Percentiles rank a stretch among this genome's conserved stretches.
phyloP scores from a whole-genome alignment of 352 stramenopile species.

The Globisporangium orthogonon region DNA sequence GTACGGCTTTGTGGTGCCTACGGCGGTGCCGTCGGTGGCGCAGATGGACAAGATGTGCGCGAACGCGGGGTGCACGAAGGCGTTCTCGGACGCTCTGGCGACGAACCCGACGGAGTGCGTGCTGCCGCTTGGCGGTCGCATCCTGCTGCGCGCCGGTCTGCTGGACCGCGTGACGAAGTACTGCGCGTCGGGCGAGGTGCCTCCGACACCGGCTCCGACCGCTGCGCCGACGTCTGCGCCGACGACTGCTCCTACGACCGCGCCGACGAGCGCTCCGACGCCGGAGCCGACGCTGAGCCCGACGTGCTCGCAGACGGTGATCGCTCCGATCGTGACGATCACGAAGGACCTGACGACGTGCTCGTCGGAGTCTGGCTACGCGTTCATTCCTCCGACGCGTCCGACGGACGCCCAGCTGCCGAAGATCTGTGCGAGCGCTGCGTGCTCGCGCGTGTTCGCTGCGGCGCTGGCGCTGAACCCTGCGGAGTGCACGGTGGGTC shows the following conservation, averaged over 20 bases:
- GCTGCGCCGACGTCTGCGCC: conserved; percentile 2
- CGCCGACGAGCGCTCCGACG: background rate
- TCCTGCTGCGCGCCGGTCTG: conserved; percentile 2
- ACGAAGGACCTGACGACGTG: conserved; percentile 6
- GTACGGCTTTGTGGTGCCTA: conserved; percentile 3
- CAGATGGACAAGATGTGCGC: conserved; percentile 13
- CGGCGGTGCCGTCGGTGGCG: background rate
- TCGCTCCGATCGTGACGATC: conserved; percentile 5
- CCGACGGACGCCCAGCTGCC: conserved; percentile 8
- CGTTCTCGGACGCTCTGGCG: conserved; percentile 4
- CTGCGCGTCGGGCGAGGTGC: background rate
- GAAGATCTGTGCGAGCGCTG: conserved; percentile 17
- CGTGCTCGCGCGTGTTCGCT: conserved; percentile 14
- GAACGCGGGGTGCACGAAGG: conserved; percentile 3
- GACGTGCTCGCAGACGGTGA: conserved; percentile 2
- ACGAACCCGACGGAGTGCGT: conserved; percentile 7
- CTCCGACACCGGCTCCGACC: background rate
- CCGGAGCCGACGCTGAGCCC: conserved; percentile 5
- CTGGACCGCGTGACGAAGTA: background rate
- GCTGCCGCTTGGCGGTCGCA: conserved; percentile 3
- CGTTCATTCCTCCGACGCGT: conserved; percentile 17
- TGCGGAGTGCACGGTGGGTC: conserved; percentile 10
- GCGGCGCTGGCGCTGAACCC: conserved; percentile 6
- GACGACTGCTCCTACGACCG: conserved; percentile 5
- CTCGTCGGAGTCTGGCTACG: conserved; percentile 8